These are phyloP conservation scores for Malassezia pachydermatis DNA, from an alignment of 1,284 basidiomycete genomes.

Conservation along the genomic window DNA sequence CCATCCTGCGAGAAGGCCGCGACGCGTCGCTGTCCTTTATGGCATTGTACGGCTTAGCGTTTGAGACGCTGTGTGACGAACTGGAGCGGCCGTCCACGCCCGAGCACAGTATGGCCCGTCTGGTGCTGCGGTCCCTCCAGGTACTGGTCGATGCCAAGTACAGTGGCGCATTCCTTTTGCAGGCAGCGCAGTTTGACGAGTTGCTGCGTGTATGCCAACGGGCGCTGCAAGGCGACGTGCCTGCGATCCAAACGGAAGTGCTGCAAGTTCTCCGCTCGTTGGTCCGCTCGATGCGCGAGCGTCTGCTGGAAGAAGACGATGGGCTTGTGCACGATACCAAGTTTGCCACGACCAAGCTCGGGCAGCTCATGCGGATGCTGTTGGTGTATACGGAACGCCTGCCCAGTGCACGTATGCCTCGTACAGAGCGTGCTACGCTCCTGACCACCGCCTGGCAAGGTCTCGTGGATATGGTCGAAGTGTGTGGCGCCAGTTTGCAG, in stretches of 20 bases:
- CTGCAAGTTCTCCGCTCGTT: conserved; percentile 63
- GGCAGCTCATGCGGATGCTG: conserved; percentile 69
- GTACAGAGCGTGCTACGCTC: conserved; percentile 53
- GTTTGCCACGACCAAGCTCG: conserved; percentile 51
- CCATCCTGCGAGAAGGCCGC: not conserved
- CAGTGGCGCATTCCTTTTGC: conserved; percentile 65
- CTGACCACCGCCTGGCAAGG: conserved; percentile 61
- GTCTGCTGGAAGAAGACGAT: conserved; percentile 30
- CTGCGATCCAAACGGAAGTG: conserved; percentile 63
- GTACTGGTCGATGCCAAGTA: conserved; percentile 68
- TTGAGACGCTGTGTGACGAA: conserved; percentile 69
- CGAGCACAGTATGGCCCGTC: conserved; percentile 39
- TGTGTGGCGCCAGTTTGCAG: conserved; percentile 55
- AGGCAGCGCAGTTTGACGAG: conserved; percentile 76
- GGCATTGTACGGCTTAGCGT: conserved; percentile 80
- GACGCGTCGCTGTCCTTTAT: conserved; percentile 8
- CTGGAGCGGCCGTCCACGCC: conserved; percentile 51
- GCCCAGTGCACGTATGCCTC: conserved; percentile 1
- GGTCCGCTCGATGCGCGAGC: conserved; percentile 55
- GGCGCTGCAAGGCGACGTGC: conserved; percentile 74
- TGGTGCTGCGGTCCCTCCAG: conserved; percentile 69
- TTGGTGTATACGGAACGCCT: conserved; percentile 54
- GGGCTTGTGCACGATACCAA: conserved; percentile 9
- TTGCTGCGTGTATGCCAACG: conserved; percentile 78
- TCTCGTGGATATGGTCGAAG: conserved; percentile 58